Conservation (phyloP, 225 moss, liverwort and hornwort species). For the Lunularia cruciata region DNA sequence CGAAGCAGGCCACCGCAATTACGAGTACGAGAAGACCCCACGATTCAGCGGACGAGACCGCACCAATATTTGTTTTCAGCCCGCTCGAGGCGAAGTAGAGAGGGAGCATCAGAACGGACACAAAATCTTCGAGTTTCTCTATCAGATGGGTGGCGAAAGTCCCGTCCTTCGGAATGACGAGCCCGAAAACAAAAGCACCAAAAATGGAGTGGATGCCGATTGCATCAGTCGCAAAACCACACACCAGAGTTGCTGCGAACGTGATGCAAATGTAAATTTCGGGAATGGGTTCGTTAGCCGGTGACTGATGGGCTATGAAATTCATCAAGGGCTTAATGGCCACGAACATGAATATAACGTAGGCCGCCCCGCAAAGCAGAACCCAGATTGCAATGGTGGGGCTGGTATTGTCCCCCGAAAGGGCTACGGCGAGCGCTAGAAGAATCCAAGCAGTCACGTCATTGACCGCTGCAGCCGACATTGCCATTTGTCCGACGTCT, state of each 20-base stretch:
- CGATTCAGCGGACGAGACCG: slow-evolving; percentile 23
- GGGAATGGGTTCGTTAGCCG: slow-evolving; percentile 28
- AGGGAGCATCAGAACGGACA: slow-evolving; percentile 44
- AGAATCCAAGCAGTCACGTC: slow-evolving; percentile 41
- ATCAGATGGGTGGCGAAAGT: slow-evolving; percentile 28
- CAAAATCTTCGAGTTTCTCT: slow-evolving; percentile 48
- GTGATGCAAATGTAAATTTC: slow-evolving; percentile 31
- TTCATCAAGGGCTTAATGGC: slow-evolving; percentile 31
- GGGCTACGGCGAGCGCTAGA: slow-evolving; percentile 35
- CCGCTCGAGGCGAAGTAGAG: slow-evolving; percentile 49
- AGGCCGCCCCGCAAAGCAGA: slow-evolving; percentile 29
- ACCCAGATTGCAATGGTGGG: slow-evolving; percentile 33
- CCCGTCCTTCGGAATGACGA: slow-evolving; percentile 35
- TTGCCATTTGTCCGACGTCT: slow-evolving; percentile 41
- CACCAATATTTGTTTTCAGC: slow-evolving; percentile 35
- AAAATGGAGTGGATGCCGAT: slow-evolving; percentile 40
- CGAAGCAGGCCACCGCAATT: slow-evolving; percentile 38
- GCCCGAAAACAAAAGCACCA: slow-evolving; percentile 35
- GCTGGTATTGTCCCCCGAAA: slow-evolving; percentile 27
- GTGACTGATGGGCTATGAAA: slow-evolving; percentile 6
- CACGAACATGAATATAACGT: slow-evolving; percentile 33
- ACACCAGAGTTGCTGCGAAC: slow-evolving; percentile 20
- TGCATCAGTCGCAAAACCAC: slow-evolving; percentile 27
- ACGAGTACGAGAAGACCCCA: slow-evolving; percentile 42
- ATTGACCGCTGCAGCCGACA: slow-evolving; percentile 39